A percentile compares a stretch with the other conserved stretches of the same genome.
Evolutionary conservation across 1,284 basidiomycete species (phyloP).

Genomic region (Ustilago loliicola): DNA sequence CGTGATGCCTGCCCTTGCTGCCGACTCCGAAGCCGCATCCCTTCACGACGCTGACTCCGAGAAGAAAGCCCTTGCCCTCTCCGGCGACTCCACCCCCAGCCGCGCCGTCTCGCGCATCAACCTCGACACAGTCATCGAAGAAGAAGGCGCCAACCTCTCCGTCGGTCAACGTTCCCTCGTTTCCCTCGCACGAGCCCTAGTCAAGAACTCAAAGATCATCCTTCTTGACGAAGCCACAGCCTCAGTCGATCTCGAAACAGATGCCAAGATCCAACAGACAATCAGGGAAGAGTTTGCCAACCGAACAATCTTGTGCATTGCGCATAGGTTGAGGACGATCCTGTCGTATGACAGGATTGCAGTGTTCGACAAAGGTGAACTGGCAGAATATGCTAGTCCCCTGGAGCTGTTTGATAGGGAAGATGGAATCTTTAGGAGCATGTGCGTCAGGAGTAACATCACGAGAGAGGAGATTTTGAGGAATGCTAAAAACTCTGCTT

Average conservation of each 20-base stretch:
- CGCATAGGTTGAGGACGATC: conserved; percentile 81
- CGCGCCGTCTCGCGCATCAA: conserved; percentile 56
- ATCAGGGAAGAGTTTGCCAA: conserved; percentile 84
- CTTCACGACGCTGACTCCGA: conserved; percentile 39
- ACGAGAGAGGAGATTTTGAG: conserved; percentile 73
- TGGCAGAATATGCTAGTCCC: conserved; percentile 81
- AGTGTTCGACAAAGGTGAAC: conserved; percentile 80
- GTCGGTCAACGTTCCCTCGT: conserved; percentile 71
- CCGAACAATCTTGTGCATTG: conserved; percentile 83
- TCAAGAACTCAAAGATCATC: conserved; percentile 63
- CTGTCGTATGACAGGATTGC: conserved; percentile 83
- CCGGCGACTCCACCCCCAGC: conserved; percentile 31
- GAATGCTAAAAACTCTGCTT: conserved; percentile 18
- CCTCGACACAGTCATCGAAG: conserved; percentile 68
- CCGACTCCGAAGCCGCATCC: conserved; percentile 28
- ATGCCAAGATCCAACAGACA: conserved; percentile 86
- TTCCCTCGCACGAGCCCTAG: conserved; percentile 69
- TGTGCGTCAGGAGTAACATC: conserved; percentile 82
- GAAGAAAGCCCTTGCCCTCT: conserved; percentile 26
- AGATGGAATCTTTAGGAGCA: conserved; percentile 77
- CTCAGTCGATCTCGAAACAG: conserved; percentile 82
- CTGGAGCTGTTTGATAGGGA: conserved; percentile 75
- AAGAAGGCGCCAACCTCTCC: conserved; percentile 69
- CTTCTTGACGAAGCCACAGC: conserved; percentile 80
- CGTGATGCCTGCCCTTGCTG: conserved; percentile 24